Base-by-base conservation (phyloP, 192 early-diverging fungal species). In the Backusella psychrophila region DNA sequence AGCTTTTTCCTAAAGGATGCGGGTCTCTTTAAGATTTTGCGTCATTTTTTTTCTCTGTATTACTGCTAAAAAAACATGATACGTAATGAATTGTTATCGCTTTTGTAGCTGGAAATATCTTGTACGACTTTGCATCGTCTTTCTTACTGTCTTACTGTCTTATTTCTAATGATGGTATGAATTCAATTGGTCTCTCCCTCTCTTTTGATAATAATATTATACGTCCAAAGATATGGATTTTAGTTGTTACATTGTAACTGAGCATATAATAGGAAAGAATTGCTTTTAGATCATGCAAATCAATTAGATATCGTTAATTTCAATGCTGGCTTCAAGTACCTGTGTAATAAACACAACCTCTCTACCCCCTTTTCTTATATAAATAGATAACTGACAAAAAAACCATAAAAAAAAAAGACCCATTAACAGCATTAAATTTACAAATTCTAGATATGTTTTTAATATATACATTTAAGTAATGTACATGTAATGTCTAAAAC, bases 381-480 rank as follows among this genome's bases (percentile, higher is more conserved):
- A 49, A 49, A 49, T n/a, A 49, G 17, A 49, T 49, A 21, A 49
- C 15, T 49, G 46, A 44, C 42, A 44, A 44, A 44, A 44, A 17
- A 44, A 14, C 42, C 42, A 17, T 39, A 39, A 12, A 44, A 41
- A 39, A 39, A 39, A 44, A 44, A 44, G 42, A 17, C 4, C 15
- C 12, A 17, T 4, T 17, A 19, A 14, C 3, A 56, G 0, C 53
- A 11, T 56, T 26, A 56, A 56, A 11, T 11, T 23, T 7, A 56
- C 14, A 44, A 0, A 49, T 21, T 49, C 46, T 49, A 49, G 21
- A 15, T 63, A 63, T 63, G 4, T 63, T 63, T 63, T 63, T 63
- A 63, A 63, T 63, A 29, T 63, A 63, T 63, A 63, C 56, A 63
- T 26, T 63, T 63, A 63, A 26, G 56, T 63, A 29, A 17, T 63